Base-by-base conservation (phyloP, 495 filamentous ascomycete genomes). In the Neurospora sublineolata region DNA sequence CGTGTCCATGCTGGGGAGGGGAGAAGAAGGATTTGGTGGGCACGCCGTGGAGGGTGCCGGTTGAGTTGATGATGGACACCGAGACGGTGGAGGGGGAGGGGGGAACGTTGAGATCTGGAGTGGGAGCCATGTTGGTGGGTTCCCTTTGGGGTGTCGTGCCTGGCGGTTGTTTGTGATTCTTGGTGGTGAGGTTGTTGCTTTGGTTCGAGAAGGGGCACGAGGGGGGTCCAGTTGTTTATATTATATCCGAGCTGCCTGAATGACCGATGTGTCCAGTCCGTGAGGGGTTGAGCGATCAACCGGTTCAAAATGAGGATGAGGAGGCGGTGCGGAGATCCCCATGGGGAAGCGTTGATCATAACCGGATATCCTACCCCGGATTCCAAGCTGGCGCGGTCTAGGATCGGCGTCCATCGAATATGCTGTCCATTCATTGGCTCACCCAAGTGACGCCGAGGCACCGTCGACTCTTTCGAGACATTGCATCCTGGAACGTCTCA, bases 41-140 rank as follows among this genome's bases (percentile, higher is more conserved):
- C 42, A 84, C 72, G 7, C 80, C 82, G 3, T 58, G 77, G 42
- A 86, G 78, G 0, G 75, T 78, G 44, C 75, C 76, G 3, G 81
- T 84, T 0, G 85, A 83, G 76, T 89, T 82, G 40, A 90, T 86
- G 76, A 89, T 87, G 8, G 82, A 84, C 27, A 90, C 84, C 18
- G 80, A 73, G 69, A 88, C 86, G 2, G 80, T 86, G 52, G 79
- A 76, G 1, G 73, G 42, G 3, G 85, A 88, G 1, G 75, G 30
- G 1, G 86, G 86, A 68, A 88, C 86, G 41, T 82, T 78, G 38
- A 86, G 80, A 20, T 84, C 73, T 4, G 82, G 82, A 37, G 72
- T 67, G 16, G 77, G 60, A 38, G 71, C 68, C 71, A 68, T 71
- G 23, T 64, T 60, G 52, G 6, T 33, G 27, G 14, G 44, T 44